A percentile compares a stretch with the other conserved stretches of the same genome.
Evolutionary conservation across 2,329 filamentous ascomycete genomes (phyloP).

Genomic region (Tolypocladium capitatum): DNA sequence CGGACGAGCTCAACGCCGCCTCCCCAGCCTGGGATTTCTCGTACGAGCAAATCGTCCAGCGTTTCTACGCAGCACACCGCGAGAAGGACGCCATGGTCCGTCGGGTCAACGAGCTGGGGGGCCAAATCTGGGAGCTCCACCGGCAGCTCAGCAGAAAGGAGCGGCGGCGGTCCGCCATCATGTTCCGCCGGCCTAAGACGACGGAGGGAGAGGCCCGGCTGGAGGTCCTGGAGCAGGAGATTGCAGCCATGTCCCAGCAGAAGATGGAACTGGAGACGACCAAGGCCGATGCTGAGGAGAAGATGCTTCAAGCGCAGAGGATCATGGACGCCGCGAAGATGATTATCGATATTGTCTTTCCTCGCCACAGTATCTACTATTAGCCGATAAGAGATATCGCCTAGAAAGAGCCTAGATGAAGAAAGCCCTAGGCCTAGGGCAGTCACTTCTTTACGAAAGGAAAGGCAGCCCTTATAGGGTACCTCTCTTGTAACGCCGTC

Average conservation of each 20-base stretch:
- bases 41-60: background rate
- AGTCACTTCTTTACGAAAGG: too few species aligned
- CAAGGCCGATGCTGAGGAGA: background rate
- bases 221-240: background rate
- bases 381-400: too few species aligned
- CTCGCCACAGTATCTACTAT: too few species aligned
- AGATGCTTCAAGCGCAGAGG: background rate
- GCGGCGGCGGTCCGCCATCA: background rate
- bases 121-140: background rate
- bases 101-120: background rate
- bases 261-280: background rate
- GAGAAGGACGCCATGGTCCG: slow-evolving; percentile 3
- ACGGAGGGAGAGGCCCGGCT: background rate
- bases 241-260: background rate
- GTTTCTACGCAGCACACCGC: background rate
- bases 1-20: background rate
- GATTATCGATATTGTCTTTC: too few species aligned
- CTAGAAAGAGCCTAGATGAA: too few species aligned
- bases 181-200: background rate
- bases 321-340: background rate
- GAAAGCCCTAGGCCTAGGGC: too few species aligned
- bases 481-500: too few species aligned
- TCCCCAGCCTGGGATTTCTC: background rate
- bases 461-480: too few species aligned
- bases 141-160: background rate